A percentile compares a stretch with the other conserved stretches of the same genome.
Conservation (phyloP, 177 flowering plant species). For the Viscum album region DNA sequence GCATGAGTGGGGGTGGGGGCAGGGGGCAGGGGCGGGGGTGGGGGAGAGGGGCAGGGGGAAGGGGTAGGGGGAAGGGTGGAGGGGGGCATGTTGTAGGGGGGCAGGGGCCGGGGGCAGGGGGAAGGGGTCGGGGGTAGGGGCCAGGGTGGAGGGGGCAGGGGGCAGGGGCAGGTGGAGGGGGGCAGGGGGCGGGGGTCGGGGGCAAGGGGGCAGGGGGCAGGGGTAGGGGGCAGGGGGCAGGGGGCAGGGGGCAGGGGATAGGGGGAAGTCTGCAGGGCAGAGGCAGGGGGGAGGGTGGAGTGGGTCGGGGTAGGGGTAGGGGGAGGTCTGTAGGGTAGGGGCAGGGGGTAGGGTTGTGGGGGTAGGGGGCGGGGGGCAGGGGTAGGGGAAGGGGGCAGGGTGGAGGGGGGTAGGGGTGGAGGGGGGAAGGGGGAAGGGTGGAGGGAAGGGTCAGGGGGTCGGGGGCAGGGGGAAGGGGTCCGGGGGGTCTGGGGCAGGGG, state of each 20-base stretch:
- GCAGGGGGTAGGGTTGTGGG: background rate
- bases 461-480: background rate
- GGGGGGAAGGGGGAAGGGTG: background rate
- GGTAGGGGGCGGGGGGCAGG: no score
- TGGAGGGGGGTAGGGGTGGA: background rate
- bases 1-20: no score
- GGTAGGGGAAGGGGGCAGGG: no score
- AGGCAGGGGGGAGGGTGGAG: no score
- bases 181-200: background rate
- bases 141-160: no score
- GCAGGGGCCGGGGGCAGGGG: slow-evolving; percentile 4
- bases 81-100: background rate
- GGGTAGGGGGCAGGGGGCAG: no score
- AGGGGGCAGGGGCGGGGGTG: no score
- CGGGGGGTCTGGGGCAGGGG: background rate
- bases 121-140: background rate
- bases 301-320: background rate
- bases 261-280: no score
- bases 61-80: background rate
- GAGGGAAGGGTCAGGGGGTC: no score
- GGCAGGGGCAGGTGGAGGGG: background rate
- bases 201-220: no score
- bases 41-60: no score
- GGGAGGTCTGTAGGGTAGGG: background rate
- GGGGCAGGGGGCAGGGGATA: no score